These are phyloP conservation scores for Ceratocystis colombiana DNA, from an alignment of 2,329 filamentous ascomycete species.

Conservation along the genomic window DNA sequence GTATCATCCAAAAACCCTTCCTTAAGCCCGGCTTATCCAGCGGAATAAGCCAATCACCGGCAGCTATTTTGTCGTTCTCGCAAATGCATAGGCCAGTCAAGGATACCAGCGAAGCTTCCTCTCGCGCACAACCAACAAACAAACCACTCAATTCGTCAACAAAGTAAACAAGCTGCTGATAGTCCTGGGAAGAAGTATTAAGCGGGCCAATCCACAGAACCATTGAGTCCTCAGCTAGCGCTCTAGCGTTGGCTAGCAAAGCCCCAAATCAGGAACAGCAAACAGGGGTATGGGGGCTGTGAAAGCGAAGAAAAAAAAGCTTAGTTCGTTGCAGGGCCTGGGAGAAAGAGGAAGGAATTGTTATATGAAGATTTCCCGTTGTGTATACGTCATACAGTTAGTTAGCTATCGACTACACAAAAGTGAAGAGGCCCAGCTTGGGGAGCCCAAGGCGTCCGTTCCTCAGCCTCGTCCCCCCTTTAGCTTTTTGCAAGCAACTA, in stretches of 20 bases:
- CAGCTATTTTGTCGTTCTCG: background rate
- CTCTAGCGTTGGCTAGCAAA: background rate
- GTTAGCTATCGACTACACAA: background rate
- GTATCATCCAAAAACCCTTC: background rate
- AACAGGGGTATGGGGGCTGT: background rate
- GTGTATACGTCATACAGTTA: background rate
- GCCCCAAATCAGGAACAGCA: background rate
- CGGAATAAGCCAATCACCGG: background rate
- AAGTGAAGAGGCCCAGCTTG: background rate
- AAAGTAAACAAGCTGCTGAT: background rate
- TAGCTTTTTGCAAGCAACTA: background rate
- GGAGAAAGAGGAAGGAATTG: background rate
- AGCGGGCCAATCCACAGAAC: background rate
- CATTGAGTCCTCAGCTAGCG: background rate
- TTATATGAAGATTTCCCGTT: background rate
- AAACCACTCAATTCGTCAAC: background rate
- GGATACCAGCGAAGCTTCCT: background rate
- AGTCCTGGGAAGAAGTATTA: background rate
- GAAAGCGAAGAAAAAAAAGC: slow-evolving; percentile 10
- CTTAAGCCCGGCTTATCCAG: background rate
- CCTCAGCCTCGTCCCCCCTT: background rate
- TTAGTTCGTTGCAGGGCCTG: background rate
- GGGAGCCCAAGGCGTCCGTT: background rate
- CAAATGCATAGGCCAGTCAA: background rate
- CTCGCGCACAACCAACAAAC: background rate